Conservation (phyloP, 805 yeast species). For the Myxozyma geophila region DNA sequence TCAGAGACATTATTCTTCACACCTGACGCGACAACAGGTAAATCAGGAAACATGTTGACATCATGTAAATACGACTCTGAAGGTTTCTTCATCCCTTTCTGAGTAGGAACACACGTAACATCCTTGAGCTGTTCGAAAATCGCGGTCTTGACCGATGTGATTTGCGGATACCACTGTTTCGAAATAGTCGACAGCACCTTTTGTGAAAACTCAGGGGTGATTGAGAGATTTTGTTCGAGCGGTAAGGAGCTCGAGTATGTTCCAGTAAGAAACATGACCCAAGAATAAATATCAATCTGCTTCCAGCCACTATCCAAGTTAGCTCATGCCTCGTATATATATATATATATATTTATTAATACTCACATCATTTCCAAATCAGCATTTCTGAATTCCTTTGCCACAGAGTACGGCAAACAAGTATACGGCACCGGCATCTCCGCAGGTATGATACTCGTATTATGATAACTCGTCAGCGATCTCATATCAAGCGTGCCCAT, state of each 20-base stretch:
- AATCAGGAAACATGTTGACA: constrained; percentile 46
- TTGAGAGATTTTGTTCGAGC: constrained; percentile 32
- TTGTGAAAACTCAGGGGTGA: constrained; percentile 40
- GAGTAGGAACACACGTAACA: constrained; percentile 47
- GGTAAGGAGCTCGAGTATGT: constrained; percentile 15
- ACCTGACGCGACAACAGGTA: constrained; percentile 43
- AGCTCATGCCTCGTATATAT: neutral
- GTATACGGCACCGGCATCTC: constrained; percentile 43
- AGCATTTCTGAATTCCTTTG: constrained; percentile 27
- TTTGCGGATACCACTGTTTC: constrained; percentile 40
- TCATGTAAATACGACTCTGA: constrained; percentile 43
- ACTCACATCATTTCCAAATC: constrained; percentile 37
- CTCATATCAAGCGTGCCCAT: constrained; percentile 39
- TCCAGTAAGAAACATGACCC: constrained; percentile 38
- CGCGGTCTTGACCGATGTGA: constrained; percentile 7
- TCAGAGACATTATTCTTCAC: constrained; percentile 33
- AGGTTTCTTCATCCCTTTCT: constrained; percentile 46
- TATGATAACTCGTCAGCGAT: constrained; percentile 39
- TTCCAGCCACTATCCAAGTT: constrained; percentile 39
- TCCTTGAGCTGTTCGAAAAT: constrained; percentile 30
- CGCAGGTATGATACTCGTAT: constrained; percentile 37
- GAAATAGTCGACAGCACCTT: constrained; percentile 39
- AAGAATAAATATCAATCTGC: constrained; percentile 36
- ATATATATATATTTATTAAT: neutral
- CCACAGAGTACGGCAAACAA: constrained; percentile 42